Percentiles rank a stretch among this genome's conserved stretches.
These are phyloP conservation scores for Pholiota microspora DNA, from an alignment of 768 basidiomycete genomes.

Conservation along the genomic window DNA sequence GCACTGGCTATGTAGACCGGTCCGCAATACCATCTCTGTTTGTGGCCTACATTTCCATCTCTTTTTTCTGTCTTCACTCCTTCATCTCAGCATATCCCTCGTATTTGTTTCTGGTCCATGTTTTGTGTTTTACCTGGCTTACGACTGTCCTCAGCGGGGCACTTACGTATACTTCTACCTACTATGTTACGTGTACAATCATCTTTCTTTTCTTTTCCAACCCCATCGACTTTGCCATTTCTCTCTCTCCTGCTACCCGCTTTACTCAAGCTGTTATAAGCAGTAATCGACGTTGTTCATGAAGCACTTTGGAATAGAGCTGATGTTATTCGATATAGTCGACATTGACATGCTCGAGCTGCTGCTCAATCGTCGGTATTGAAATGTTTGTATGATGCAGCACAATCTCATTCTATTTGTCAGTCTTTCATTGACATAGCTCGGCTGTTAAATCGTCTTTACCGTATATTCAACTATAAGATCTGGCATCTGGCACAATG, in stretches of 20 bases:
- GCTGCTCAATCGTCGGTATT: no score
- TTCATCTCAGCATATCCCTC: background rate
- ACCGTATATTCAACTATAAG: no score
- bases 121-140: background rate
- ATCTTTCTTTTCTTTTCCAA: background rate
- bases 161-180: background rate
- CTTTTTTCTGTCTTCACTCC: slow-evolving; percentile 12
- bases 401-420: no score
- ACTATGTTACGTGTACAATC: slow-evolving; percentile 1
- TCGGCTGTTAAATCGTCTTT: no score
- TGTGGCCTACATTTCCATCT: slow-evolving; percentile 15
- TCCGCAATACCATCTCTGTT: slow-evolving; percentile 16
- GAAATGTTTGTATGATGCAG: no score
- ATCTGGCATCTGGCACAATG: no score
- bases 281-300: background rate
- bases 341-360: background rate
- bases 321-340: background rate
- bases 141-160: background rate
- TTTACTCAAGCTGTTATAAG: background rate
- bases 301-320: background rate
- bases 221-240: background rate
- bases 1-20: slow-evolving; percentile 72
- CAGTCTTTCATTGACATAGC: no score
- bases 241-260: background rate
- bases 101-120: background rate